phyloP scores from a whole-genome alignment of 805 yeast genomes.

The Zygosaccharomyces pseudorouxii region DNA sequence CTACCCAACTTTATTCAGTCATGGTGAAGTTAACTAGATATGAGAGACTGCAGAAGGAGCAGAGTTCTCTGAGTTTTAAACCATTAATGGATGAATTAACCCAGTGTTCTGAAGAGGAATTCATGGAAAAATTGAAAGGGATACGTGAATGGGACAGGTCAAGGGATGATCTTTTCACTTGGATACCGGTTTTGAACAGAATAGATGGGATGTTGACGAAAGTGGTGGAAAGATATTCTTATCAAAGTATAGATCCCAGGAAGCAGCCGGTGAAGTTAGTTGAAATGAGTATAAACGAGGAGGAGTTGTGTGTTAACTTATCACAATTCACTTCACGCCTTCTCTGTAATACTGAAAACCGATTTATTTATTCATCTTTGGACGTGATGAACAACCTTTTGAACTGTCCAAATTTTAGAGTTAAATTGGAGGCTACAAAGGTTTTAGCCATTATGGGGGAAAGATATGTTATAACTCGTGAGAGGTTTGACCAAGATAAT shows the following conservation, averaged over 20 bases:
- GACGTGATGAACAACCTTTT: slow-evolving; percentile 57
- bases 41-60: slow-evolving; percentile 32
- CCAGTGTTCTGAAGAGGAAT: slow-evolving; percentile 36
- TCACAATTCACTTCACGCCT: slow-evolving; percentile 58
- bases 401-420: slow-evolving; percentile 53
- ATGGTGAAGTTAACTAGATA: slow-evolving; percentile 31
- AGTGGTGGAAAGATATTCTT: slow-evolving; percentile 47
- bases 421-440: slow-evolving; percentile 57
- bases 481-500: slow-evolving; percentile 27
- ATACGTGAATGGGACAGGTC: slow-evolving; percentile 56
- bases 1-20: background rate
- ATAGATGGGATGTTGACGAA: slow-evolving; percentile 63
- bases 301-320: slow-evolving; percentile 44
- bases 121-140: slow-evolving; percentile 38
- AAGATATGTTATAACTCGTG: slow-evolving; percentile 44
- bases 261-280: slow-evolving; percentile 45
- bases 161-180: slow-evolving; percentile 63
- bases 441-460: slow-evolving; percentile 58
- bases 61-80: slow-evolving; percentile 29
- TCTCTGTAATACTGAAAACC: slow-evolving; percentile 63
- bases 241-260: slow-evolving; percentile 35
- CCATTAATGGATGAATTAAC: slow-evolving; percentile 39
- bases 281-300: slow-evolving; percentile 45
- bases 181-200: slow-evolving; percentile 72
- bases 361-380: slow-evolving; percentile 62